Percentiles rank a stretch among this genome's conserved stretches.
phyloP scores from a whole-genome alignment of 805 yeast genomes.

The Saccharomyces jurei region DNA sequence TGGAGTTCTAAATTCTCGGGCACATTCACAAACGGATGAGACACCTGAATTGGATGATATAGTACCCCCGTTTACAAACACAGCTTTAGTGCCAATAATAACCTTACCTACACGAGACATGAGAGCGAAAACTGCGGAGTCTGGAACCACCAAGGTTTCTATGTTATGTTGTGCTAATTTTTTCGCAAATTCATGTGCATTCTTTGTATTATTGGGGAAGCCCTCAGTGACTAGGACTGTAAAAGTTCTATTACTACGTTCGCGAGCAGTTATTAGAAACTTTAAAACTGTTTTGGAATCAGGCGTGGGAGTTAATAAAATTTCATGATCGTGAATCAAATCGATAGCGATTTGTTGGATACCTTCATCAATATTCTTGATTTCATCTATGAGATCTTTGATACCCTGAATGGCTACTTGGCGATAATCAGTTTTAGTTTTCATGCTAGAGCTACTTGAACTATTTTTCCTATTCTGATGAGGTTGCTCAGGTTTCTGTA shows the following conservation, averaged over 20 bases:
- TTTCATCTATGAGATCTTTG: slow-evolving; percentile 85
- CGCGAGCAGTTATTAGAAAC: slow-evolving; percentile 76
- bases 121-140: slow-evolving; percentile 84
- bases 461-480: slow-evolving; percentile 14
- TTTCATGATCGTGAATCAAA: slow-evolving; percentile 86
- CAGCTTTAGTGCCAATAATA: slow-evolving; percentile 83
- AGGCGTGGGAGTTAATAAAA: slow-evolving; percentile 84
- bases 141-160: slow-evolving; percentile 87
- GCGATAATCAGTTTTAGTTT: slow-evolving; percentile 51
- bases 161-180: slow-evolving; percentile 76
- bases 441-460: slow-evolving; percentile 12
- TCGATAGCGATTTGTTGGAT: slow-evolving; percentile 87
- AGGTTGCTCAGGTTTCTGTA: slow-evolving; percentile 42
- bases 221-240: slow-evolving; percentile 88
- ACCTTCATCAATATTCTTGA: slow-evolving; percentile 80
- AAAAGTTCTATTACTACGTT: slow-evolving; percentile 68
- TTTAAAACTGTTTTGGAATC: slow-evolving; percentile 82
- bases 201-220: slow-evolving; percentile 77
- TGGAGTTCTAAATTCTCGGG: slow-evolving; percentile 91
- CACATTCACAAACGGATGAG: slow-evolving; percentile 89
- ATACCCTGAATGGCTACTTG: slow-evolving; percentile 87
- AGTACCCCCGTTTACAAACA: slow-evolving; percentile 94
- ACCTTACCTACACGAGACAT: slow-evolving; percentile 98
- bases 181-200: slow-evolving; percentile 73
- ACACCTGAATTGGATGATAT: slow-evolving; percentile 83